These are phyloP conservation scores for Kwoniella sp. DNA, from an alignment of 768 basidiomycete genomes.

Conservation along the genomic window DNA sequence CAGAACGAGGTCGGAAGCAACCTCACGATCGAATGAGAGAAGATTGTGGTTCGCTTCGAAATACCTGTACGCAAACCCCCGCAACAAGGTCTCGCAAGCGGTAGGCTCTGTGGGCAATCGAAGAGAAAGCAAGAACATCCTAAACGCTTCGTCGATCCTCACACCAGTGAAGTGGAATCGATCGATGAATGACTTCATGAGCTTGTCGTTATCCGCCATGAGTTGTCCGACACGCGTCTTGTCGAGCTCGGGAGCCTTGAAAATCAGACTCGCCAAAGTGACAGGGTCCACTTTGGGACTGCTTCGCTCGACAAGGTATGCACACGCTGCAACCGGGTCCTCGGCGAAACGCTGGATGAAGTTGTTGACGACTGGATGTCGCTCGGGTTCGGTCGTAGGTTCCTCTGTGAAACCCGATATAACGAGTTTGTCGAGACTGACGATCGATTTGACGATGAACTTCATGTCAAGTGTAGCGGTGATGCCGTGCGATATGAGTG, in stretches of 20 bases:
- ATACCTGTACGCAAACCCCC: constrained; percentile 84
- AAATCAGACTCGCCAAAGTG: constrained; percentile 70
- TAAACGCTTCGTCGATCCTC: constrained; percentile 82
- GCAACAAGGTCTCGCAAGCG: constrained; percentile 70
- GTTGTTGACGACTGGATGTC: constrained; percentile 66
- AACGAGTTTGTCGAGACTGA: constrained; percentile 62
- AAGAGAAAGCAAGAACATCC: constrained; percentile 82
- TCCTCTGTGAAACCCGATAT: constrained; percentile 46
- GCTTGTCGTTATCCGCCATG: constrained; percentile 68
- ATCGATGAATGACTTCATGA: constrained; percentile 82
- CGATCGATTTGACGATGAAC: constrained; percentile 86
- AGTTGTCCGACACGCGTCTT: constrained; percentile 80
- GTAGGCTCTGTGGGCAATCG: constrained; percentile 62
- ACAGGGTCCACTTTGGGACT: constrained; percentile 66
- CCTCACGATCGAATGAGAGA: constrained; percentile 67
- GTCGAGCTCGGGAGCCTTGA: constrained; percentile 82
- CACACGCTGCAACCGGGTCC: constrained; percentile 78
- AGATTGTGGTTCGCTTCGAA: constrained; percentile 80
- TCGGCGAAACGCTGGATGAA: constrained; percentile 79
- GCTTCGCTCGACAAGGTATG: constrained; percentile 67
- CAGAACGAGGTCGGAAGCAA: constrained; percentile 38
- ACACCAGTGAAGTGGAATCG: constrained; percentile 81
- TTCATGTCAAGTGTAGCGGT: constrained; percentile 65
- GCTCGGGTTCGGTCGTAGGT: constrained; percentile 39
- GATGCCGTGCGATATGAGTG: constrained; percentile 66